Evolutionary conservation across 106 monocot species (phyloP).

Genomic region (Apostasia ramifera): DNA sequence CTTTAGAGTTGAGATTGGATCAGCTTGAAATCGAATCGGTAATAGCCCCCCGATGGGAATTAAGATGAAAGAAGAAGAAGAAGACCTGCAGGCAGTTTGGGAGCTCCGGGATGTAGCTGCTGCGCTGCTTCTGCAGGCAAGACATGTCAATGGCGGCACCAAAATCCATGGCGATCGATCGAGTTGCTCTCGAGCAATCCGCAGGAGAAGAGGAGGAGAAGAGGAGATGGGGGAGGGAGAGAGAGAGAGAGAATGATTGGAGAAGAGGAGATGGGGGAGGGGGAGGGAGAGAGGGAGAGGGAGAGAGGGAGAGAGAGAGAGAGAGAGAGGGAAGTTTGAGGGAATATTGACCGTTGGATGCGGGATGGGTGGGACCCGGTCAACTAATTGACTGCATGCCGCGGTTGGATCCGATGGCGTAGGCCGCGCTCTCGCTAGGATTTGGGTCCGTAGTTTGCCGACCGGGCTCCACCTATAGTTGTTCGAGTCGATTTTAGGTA

Average conservation of each 20-base stretch:
- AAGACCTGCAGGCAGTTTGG: conserved; percentile 34
- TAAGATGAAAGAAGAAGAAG: background rate
- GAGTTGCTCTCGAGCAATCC: background rate
- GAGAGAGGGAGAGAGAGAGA: background rate
- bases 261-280: too few species aligned
- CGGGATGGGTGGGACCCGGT: too few species aligned
- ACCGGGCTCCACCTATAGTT: too few species aligned
- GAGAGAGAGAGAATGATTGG: background rate
- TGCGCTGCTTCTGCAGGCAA: conserved; percentile 26
- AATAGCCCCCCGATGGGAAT: too few species aligned
- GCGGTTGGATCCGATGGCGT: background rate
- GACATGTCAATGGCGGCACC: conserved; percentile 31
- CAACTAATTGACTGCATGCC: background rate
- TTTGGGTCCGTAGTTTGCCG: too few species aligned
- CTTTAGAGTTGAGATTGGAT: background rate
- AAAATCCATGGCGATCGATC: conserved; percentile 6
- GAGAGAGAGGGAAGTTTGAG: background rate
- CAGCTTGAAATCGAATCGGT: too few species aligned
- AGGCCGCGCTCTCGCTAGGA: too few species aligned
- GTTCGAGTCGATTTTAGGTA: too few species aligned
- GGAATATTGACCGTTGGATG: too few species aligned
- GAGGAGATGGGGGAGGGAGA: too few species aligned
- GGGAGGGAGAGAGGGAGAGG: background rate
- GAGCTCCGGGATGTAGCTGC: conserved; percentile 25
- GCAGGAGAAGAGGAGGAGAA: background rate